These are phyloP conservation scores for Phytophthora crassamura DNA, from an alignment of 352 stramenopile genomes.

Conservation along the genomic window DNA sequence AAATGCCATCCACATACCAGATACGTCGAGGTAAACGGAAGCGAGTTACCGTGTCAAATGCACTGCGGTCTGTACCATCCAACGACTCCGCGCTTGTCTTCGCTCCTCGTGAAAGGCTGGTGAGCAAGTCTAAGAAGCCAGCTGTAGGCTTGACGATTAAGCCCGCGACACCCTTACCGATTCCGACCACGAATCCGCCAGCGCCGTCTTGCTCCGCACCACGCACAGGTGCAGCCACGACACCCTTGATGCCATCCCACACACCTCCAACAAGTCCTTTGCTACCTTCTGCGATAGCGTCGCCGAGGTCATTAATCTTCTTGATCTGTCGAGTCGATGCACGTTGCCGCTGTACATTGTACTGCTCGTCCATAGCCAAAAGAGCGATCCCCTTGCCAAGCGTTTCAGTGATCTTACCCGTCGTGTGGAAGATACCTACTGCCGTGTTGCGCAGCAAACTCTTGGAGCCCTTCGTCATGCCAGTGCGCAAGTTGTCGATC, in stretches of 20 bases:
- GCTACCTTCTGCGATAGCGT: conserved; percentile 82
- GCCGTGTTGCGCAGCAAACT: conserved; percentile 87
- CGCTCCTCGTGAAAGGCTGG: conserved; percentile 76
- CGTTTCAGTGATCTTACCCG: conserved; percentile 89
- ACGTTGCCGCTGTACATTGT: conserved; percentile 84
- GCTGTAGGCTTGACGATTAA: conserved; percentile 87
- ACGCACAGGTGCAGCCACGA: conserved; percentile 77
- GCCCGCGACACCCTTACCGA: conserved; percentile 83
- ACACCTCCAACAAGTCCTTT: conserved; percentile 82
- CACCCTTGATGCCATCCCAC: conserved; percentile 85
- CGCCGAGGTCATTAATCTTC: conserved; percentile 79
- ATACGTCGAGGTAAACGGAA: conserved; percentile 77
- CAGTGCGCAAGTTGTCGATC: conserved; percentile 87
- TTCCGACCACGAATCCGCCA: conserved; percentile 84
- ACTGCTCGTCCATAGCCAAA: conserved; percentile 89
- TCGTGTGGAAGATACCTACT: conserved; percentile 91
- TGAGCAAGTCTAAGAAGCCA: conserved; percentile 85
- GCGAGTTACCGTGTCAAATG: conserved; percentile 58
- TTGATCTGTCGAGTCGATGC: conserved; percentile 79
- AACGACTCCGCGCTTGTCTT: conserved; percentile 87
- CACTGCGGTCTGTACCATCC: conserved; percentile 57
- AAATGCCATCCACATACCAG: conserved; percentile 51
- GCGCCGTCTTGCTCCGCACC: conserved; percentile 81
- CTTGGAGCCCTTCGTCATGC: conserved; percentile 90
- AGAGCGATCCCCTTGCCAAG: conserved; percentile 87